These are phyloP conservation scores for Lachancea mirantina DNA, from an alignment of 805 yeast species.

Conservation along the genomic window DNA sequence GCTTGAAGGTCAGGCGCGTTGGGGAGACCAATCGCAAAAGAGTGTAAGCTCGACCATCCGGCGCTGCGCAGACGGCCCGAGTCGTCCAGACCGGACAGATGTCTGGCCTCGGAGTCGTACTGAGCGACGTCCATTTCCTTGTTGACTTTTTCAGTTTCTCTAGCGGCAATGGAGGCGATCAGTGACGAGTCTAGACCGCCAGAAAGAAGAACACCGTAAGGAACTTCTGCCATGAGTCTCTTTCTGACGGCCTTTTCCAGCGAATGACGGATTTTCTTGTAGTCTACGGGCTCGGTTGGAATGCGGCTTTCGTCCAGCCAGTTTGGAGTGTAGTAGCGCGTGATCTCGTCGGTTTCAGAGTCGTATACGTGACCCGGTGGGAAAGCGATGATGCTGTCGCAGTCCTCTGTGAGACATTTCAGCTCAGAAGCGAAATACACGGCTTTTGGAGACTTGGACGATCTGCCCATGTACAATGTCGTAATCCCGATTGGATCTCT, in stretches of 20 bases:
- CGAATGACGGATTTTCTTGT: conserved; percentile 60
- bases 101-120: conserved; percentile 56
- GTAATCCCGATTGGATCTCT: conserved; percentile 98
- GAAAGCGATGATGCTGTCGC: conserved; percentile 88
- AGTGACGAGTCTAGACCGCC: conserved; percentile 97
- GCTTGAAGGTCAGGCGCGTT: conserved; percentile 97
- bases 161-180: conserved; percentile 94
- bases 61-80: conserved; percentile 72
- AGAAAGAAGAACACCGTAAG: conserved; percentile 93
- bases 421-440: conserved; percentile 90
- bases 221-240: conserved; percentile 99
- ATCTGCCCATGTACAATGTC: conserved; percentile 90
- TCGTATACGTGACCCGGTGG: conserved; percentile 99
- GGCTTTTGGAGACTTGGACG: conserved; percentile 58
- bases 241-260: conserved; percentile 95
- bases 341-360: conserved; percentile 75
- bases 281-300: conserved; percentile 74
- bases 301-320: conserved; percentile 86
- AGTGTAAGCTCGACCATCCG: conserved; percentile 80
- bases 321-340: conserved; percentile 83
- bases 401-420: conserved; percentile 88
- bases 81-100: conserved; percentile 89
- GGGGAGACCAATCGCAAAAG: conserved; percentile 95
- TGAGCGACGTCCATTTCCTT: conserved; percentile 34
- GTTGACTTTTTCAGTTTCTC: conserved; percentile 76